phyloP scores from a whole-genome alignment of 768 basidiomycete species.

The Kwoniella heveanensis region DNA sequence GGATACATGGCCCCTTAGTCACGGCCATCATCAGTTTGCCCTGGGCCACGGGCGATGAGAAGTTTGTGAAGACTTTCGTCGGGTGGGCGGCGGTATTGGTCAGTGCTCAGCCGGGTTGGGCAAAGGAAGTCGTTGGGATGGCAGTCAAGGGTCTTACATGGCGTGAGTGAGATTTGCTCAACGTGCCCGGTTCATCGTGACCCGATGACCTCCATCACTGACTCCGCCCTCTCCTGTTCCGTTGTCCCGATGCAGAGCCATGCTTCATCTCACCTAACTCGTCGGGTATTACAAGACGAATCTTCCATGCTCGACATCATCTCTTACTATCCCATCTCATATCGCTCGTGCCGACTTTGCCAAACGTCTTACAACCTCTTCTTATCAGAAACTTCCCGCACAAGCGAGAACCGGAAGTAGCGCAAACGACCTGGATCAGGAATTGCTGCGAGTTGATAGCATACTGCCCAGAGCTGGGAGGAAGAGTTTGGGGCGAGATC shows the following conservation, averaged over 20 bases:
- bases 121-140: conserved; percentile 77
- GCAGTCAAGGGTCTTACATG: conserved; percentile 83
- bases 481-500: conserved; percentile 79
- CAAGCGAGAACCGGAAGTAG: conserved; percentile 77
- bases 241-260: conserved; percentile 67
- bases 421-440: conserved; percentile 85
- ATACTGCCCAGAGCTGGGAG: conserved; percentile 82
- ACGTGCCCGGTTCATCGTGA: background rate
- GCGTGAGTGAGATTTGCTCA: conserved; percentile 60
- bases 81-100: conserved; percentile 88
- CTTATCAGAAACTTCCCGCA: conserved; percentile 86
- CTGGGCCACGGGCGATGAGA: conserved; percentile 81
- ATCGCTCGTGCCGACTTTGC: conserved; percentile 85
- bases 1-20: conserved; percentile 74
- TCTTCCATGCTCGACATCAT: conserved; percentile 84
- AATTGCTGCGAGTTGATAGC: conserved; percentile 79
- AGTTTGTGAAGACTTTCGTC: conserved; percentile 83
- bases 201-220: conserved; percentile 62
- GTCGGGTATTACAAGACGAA: conserved; percentile 69
- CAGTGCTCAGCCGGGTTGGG: conserved; percentile 87
- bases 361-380: conserved; percentile 80
- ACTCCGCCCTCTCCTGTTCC: conserved; percentile 52
- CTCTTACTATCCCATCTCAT: conserved; percentile 82
- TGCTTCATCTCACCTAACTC: conserved; percentile 20
- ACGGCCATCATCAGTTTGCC: conserved; percentile 83